Evolutionary conservation across 2,329 filamentous ascomycete species (phyloP), one percentile per base, ranked within the genome.

Genomic region (Helotiales sp.): DNA sequence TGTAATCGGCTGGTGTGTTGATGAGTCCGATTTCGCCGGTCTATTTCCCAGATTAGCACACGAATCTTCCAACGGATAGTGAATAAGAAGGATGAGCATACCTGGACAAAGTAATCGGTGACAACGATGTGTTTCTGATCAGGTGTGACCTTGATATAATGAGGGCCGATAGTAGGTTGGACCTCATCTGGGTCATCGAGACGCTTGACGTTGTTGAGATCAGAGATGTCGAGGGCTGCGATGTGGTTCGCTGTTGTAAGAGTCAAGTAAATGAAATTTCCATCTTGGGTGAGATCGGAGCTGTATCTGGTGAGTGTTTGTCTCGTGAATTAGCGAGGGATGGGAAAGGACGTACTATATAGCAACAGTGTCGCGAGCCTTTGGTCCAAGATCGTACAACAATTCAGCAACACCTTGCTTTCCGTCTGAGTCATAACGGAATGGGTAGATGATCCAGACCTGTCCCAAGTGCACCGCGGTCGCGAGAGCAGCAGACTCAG

Each of bases 91-190:
- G n/a, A n/a, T n/a, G n/a, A n/a, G n/a, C n/a, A n/a, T n/a, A n/a
- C n/a, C n/a, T 87, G 83, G 2, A 87, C 81, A 66, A 87, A 87
- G 74, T 87, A 87, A 52, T 85, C 84, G n/a, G 81, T 85, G 13
- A 86, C 82, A 2, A 86, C 75, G 15, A 87, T 70, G 68, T 86
- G 81, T 76, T 84, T 84, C 75, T 86, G 82, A 62, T 86, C 84
- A 0, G 84, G 83, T 4, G 81, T 81, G 58, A 87, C 76, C 75
- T 86, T 87, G 73, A 87, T 74, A 64, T 86, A 87, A 73, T 87
- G 84, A 0, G 83, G 83, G 0, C 83, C 82, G 52, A 85, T 76
- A 58, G 81, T 83, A 19, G 81, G 82, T 69, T 87, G 84, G 29
- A 75, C 70, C 69, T 82, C 80, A 55, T 84, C 70, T 0, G 83